Evolutionary conservation across 1,284 basidiomycete genomes (phyloP).

Genomic region (Cutaneotrichosporon sp.): DNA sequence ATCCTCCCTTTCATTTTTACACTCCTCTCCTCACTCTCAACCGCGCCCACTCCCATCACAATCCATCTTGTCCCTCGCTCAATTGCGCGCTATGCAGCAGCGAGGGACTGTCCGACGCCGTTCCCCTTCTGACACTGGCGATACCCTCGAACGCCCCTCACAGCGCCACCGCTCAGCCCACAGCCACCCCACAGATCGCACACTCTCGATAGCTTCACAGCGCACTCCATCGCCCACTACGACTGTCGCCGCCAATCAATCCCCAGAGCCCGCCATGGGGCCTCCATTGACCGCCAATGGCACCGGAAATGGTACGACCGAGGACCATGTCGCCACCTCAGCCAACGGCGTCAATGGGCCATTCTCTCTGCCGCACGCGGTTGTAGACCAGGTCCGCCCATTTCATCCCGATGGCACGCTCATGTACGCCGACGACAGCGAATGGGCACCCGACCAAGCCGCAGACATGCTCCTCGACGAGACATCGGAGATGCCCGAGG

Average conservation of each 20-base stretch:
- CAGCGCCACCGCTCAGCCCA: slow-evolving; percentile 3
- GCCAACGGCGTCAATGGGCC: slow-evolving; percentile 1
- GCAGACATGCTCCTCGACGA: background rate
- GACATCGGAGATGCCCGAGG: background rate
- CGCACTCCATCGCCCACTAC: background rate
- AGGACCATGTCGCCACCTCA: background rate
- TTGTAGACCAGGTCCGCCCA: slow-evolving; percentile 7
- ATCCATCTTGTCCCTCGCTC: background rate
- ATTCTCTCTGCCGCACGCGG: background rate
- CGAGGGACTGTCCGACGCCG: slow-evolving; percentile 20
- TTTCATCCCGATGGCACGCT: slow-evolving; percentile 20
- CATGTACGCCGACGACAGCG: slow-evolving; percentile 43
- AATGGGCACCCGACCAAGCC: slow-evolving; percentile 24
- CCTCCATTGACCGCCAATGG: slow-evolving; percentile 5
- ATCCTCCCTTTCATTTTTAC: background rate
- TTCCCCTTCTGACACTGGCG: slow-evolving; percentile 7
- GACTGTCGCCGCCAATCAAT: background rate
- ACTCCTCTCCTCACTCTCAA: background rate
- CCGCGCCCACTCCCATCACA: background rate
- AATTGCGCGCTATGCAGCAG: slow-evolving; percentile 14
- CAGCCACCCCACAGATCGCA: background rate
- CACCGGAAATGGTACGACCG: slow-evolving; percentile 4
- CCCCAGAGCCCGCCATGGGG: slow-evolving; percentile 9
- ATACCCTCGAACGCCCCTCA: background rate
- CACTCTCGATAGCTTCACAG: slow-evolving; percentile 2